A percentile compares a stretch with the other conserved stretches of the same genome.
These are phyloP conservation scores for Solanum chmielewskii DNA, from an alignment of 257 asterid genomes.

Conservation along the genomic window DNA sequence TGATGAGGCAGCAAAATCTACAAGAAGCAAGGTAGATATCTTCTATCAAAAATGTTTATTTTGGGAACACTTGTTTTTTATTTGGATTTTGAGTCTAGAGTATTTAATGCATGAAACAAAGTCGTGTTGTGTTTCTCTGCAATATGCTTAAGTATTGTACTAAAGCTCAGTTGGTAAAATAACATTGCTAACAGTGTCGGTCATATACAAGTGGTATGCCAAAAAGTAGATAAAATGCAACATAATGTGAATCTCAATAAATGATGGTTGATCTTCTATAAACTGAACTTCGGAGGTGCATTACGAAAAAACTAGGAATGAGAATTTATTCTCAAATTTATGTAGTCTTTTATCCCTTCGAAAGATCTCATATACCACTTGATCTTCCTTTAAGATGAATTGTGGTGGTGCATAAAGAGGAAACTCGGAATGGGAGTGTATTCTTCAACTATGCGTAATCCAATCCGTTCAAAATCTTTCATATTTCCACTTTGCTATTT, in stretches of 20 bases:
- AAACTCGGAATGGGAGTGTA: background rate
- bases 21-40: constrained; percentile 79
- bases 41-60: background rate
- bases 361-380: background rate
- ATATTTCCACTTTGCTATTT: background rate
- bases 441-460: background rate
- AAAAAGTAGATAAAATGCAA: background rate
- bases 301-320: background rate
- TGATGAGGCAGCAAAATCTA: constrained; percentile 83
- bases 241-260: background rate
- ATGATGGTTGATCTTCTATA: background rate
- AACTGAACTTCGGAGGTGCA: background rate
- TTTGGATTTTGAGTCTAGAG: background rate
- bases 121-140: background rate
- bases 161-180: background rate
- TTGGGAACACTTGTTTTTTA: background rate
- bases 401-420: background rate
- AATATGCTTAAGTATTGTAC: background rate
- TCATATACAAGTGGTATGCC: background rate
- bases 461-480: background rate
- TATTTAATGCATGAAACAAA: background rate
- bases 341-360: background rate
- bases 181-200: background rate
- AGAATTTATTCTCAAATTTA: background rate
- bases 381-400: background rate